These are phyloP conservation scores for Keithomyces neogunnii DNA, from an alignment of 2,329 filamentous ascomycete genomes.

Conservation along the genomic window DNA sequence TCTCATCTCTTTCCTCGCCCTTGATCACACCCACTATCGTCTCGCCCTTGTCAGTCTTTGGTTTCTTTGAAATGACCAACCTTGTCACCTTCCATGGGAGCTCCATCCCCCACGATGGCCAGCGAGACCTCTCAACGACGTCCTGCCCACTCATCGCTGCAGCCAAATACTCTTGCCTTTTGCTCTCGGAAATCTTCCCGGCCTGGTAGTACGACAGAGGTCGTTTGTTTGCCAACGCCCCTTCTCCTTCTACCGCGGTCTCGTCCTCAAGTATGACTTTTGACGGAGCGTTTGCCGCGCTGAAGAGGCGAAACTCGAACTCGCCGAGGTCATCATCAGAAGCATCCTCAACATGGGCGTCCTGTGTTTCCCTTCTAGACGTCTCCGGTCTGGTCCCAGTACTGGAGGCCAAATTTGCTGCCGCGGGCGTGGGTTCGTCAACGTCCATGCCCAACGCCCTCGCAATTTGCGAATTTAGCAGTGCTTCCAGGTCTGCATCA, in stretches of 20 bases:
- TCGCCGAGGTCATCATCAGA: conserved; percentile 23
- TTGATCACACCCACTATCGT: conserved; percentile 5
- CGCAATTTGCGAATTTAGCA: conserved; percentile 39
- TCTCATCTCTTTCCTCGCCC: conserved; percentile 12
- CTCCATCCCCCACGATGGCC: conserved; percentile 48
- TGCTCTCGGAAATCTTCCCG: conserved; percentile 24
- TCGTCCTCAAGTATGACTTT: conserved; percentile 44
- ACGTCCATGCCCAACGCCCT: conserved; percentile 34
- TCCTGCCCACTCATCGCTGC: conserved; percentile 45
- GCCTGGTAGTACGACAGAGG: conserved; percentile 43
- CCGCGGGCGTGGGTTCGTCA: not conserved
- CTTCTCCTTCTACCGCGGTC: conserved; percentile 27
- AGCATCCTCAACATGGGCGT: conserved; percentile 12
- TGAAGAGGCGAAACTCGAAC: conserved; percentile 53
- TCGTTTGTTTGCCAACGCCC: conserved; percentile 25
- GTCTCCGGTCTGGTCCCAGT: conserved; percentile 14
- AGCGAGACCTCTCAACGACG: conserved; percentile 33
- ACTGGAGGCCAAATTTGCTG: not conserved
- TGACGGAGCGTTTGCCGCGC: conserved; percentile 31
- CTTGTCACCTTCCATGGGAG: conserved; percentile 50
- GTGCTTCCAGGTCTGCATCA: conserved; percentile 31
- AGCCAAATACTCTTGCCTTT: conserved; percentile 30
- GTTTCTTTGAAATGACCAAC: conserved; percentile 28
- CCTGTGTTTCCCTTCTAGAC: not conserved
- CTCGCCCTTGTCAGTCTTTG: not conserved